Percentiles rank a stretch among this genome's conserved stretches.
phyloP scores from a whole-genome alignment of 495 filamentous ascomycete species.

The Clavariopsis aquatica region DNA sequence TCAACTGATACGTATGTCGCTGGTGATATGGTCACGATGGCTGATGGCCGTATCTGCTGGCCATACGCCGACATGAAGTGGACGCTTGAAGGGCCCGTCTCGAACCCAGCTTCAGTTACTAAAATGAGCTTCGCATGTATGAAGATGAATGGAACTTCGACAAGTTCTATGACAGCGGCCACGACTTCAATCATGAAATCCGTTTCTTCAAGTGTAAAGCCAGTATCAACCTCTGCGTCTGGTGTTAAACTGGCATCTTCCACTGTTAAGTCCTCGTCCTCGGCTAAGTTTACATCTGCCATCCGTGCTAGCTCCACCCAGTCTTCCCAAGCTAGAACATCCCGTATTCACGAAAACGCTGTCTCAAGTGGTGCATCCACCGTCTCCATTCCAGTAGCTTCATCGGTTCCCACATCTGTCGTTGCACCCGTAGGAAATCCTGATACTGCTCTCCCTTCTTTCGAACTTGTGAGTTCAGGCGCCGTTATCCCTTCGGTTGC shows the following conservation, averaged over 20 bases:
- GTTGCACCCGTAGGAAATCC: background rate
- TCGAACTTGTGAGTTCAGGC: background rate
- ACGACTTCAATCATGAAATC: background rate
- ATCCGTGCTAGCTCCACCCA: background rate
- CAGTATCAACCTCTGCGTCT: background rate
- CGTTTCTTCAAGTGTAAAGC: background rate
- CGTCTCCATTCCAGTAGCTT: background rate
- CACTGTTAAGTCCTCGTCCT: background rate
- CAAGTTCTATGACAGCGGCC: background rate
- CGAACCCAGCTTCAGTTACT: constrained; percentile 7
- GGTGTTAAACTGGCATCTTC: background rate
- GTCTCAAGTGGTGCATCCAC: background rate
- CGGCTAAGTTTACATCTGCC: constrained; percentile 5
- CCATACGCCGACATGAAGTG: constrained; percentile 50
- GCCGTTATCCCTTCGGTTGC: background rate
- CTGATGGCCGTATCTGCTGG: constrained; percentile 55
- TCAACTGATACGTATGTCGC: constrained; percentile 52
- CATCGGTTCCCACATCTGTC: background rate
- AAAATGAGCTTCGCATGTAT: constrained; percentile 56
- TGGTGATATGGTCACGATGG: constrained; percentile 56
- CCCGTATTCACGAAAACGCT: background rate
- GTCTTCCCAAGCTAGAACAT: background rate
- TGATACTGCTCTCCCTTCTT: background rate
- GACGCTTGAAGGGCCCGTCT: constrained; percentile 13
- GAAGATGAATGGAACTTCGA: constrained; percentile 15